These are phyloP conservation scores for Hawksworthiomyces lignivorus DNA, from an alignment of 2,329 filamentous ascomycete species.

Conservation along the genomic window DNA sequence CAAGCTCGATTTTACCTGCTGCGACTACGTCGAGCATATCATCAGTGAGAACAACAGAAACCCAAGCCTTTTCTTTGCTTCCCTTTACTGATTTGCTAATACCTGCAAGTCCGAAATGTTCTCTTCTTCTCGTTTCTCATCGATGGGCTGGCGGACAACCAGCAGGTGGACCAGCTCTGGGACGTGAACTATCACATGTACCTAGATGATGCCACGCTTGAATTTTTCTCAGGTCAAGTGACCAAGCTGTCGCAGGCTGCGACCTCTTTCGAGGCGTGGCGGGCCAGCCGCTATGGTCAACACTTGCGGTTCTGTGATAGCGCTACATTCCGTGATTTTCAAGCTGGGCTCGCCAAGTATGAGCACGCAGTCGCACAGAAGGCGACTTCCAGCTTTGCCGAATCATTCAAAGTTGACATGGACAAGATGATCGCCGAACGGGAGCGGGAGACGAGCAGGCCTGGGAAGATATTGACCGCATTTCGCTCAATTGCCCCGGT, in stretches of 20 bases:
- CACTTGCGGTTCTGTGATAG: slow-evolving; percentile 41
- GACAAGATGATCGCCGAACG: neutral
- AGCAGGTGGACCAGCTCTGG: slow-evolving; percentile 32
- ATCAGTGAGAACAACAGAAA: slow-evolving; percentile 32
- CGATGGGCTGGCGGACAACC: slow-evolving; percentile 24
- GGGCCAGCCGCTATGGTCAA: slow-evolving; percentile 33
- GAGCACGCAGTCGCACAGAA: neutral
- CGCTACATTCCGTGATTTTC: slow-evolving; percentile 34
- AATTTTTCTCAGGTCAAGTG: slow-evolving; percentile 33
- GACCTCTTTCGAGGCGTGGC: slow-evolving; percentile 35
- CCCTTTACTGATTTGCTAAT: neutral
- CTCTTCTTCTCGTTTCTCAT: slow-evolving; percentile 44
- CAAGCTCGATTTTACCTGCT: slow-evolving; percentile 48
- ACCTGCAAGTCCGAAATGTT: slow-evolving; percentile 50
- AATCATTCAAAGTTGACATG: neutral
- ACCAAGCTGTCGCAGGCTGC: slow-evolving; percentile 34
- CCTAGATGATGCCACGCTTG: slow-evolving; percentile 30
- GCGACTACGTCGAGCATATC: slow-evolving; percentile 42
- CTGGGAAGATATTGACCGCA: slow-evolving; percentile 17
- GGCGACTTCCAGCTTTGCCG: neutral
- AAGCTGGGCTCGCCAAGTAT: slow-evolving; percentile 33
- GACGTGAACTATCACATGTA: slow-evolving; percentile 48
- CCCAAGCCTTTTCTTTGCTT: neutral
- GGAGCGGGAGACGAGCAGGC: neutral
- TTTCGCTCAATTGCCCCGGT: slow-evolving; percentile 33